Percentiles rank a stretch among this genome's conserved stretches.
phyloP scores from a whole-genome alignment of 257 asterid species.

The Penstemon davidsonii region DNA sequence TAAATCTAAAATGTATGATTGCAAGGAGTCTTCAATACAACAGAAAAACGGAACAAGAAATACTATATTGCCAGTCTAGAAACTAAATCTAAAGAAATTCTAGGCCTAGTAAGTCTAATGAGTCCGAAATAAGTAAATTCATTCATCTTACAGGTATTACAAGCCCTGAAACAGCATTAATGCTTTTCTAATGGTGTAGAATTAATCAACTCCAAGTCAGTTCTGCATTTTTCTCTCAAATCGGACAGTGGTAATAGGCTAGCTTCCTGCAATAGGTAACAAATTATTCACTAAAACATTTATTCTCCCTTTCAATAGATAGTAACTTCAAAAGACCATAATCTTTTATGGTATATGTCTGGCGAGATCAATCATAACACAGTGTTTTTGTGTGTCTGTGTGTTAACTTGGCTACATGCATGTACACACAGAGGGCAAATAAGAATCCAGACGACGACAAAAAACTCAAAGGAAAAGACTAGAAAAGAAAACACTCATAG shows the following conservation, averaged over 20 bases:
- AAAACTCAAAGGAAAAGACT: too few relatives aligned
- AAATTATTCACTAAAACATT: background rate
- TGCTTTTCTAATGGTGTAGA: conserved; percentile 36
- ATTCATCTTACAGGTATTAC: conserved; percentile 31
- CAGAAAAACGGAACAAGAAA: conserved; percentile 8
- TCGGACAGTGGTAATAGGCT: conserved; percentile 54
- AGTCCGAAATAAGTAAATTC: background rate
- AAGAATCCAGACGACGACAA: too few relatives aligned
- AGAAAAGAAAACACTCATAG: too few relatives aligned
- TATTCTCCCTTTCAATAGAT: background rate
- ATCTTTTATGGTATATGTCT: background rate
- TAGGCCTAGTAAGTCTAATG: background rate
- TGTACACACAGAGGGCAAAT: too few relatives aligned
- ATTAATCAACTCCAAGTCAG: conserved; percentile 46
- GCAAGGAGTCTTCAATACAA: background rate
- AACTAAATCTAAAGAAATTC: conserved; percentile 17
- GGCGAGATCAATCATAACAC: too few relatives aligned
- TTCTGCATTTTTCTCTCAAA: conserved; percentile 61
- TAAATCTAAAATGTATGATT: conserved; percentile 5
- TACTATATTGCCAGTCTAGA: conserved; percentile 12
- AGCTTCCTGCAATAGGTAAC: conserved; percentile 52
- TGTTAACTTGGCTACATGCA: too few relatives aligned
- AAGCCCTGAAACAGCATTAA: conserved; percentile 28
- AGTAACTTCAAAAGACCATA: background rate
- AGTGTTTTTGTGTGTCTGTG: too few relatives aligned